These are phyloP conservation scores for Mucor velutinosus DNA, from an alignment of 371 early-diverging fungal genomes.

Conservation along the genomic window DNA sequence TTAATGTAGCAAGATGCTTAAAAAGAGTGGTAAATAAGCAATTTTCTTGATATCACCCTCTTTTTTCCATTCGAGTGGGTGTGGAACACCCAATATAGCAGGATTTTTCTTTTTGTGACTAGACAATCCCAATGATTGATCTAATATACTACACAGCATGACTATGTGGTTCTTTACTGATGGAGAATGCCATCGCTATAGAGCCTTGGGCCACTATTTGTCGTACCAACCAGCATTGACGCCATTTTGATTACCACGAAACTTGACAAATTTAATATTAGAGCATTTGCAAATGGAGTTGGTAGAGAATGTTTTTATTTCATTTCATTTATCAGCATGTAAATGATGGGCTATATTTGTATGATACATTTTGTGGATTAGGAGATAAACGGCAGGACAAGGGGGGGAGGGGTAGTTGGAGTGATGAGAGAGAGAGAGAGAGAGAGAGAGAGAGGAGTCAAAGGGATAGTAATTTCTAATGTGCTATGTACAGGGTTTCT, in stretches of 20 bases:
- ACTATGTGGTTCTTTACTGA: no score
- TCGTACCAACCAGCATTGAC: background rate
- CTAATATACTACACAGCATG: no score
- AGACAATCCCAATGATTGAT: background rate
- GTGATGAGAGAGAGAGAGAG: no score
- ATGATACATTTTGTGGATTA: conserved; percentile 1
- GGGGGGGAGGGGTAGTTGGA: no score
- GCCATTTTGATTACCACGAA: background rate
- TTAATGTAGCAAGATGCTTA: background rate
- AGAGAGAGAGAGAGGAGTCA: no score
- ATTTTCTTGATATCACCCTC: background rate
- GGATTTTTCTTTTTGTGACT: background rate
- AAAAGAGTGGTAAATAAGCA: background rate
- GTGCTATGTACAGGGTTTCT: background rate
- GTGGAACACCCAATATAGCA: background rate
- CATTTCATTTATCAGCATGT: background rate
- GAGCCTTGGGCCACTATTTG: background rate
- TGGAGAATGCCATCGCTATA: no score
- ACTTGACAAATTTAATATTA: background rate
- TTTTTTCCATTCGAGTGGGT: background rate
- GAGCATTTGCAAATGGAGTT: background rate
- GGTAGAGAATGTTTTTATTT: background rate
- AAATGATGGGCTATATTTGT: background rate
- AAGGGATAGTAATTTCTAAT: background rate
- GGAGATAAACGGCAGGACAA: background rate